A percentile compares a stretch with the other conserved stretches of the same genome.
Evolutionary conservation across 108 stramenopile species (phyloP).

Genomic region (Epithemia pelagica): DNA sequence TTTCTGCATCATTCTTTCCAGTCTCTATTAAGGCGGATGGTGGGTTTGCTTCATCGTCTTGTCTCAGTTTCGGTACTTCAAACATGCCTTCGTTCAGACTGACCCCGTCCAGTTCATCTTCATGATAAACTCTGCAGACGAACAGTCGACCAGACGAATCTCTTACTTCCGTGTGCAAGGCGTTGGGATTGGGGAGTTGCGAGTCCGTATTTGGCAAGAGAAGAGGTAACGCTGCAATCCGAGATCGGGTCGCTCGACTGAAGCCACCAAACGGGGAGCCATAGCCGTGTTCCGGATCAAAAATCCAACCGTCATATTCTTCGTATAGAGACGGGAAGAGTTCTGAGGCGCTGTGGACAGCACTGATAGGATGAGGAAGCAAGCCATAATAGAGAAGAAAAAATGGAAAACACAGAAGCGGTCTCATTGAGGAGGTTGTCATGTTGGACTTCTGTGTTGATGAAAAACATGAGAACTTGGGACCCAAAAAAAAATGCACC

Average conservation of each 20-base stretch:
- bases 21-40: neutral
- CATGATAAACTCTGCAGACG: constrained; percentile 62
- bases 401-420: too few species aligned
- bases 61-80: constrained; percentile 18
- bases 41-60: neutral
- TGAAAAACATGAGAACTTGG: too few species aligned
- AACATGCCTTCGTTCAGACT: constrained; percentile 64
- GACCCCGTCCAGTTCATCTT: constrained; percentile 55
- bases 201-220: constrained; percentile 23
- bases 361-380: neutral
- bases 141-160: constrained; percentile 53
- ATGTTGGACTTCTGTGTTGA: too few species aligned
- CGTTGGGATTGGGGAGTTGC: constrained; percentile 8
- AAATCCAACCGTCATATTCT: constrained; percentile 29
- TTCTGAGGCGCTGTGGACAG: neutral
- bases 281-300: constrained; percentile 40
- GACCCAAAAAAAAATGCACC: too few species aligned
- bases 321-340: constrained; percentile 15
- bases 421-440: too few species aligned
- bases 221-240: constrained; percentile 61
- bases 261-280: constrained; percentile 80
- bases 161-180: constrained; percentile 41
- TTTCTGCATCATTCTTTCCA: neutral
- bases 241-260: constrained; percentile 60
- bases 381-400: neutral